Percentiles rank a stretch among this genome's conserved stretches.
Evolutionary conservation across 2,329 filamentous ascomycete genomes (phyloP).

Genomic region (Verticillium dahliae): DNA sequence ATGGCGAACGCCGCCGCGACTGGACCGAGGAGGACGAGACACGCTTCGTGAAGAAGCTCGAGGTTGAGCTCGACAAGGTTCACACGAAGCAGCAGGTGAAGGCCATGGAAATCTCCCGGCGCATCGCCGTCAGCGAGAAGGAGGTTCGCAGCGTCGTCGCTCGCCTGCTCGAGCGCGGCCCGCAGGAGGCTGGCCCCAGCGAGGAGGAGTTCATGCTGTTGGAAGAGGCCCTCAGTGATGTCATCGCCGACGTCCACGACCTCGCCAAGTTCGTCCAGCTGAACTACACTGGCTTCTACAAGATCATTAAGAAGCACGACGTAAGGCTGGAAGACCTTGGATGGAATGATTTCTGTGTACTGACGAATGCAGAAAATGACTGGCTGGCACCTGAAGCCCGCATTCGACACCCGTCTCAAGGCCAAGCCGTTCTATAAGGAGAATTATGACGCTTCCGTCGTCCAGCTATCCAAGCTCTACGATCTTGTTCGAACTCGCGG

Average conservation of each 20-base stretch:
- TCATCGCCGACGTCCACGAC: constrained; percentile 97
- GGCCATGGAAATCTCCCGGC: constrained; percentile 87
- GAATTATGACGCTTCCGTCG: constrained; percentile 93
- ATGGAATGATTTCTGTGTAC: neutral
- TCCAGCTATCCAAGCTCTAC: constrained; percentile 91
- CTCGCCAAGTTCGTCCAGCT: constrained; percentile 96
- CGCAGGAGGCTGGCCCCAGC: constrained; percentile 53
- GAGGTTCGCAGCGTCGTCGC: constrained; percentile 86
- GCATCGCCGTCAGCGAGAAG: constrained; percentile 80
- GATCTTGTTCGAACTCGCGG: constrained; percentile 90
- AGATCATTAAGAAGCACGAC: constrained; percentile 99
- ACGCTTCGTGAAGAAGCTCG: constrained; percentile 77
- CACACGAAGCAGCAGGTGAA: constrained; percentile 97
- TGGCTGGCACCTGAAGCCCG: constrained; percentile 83
- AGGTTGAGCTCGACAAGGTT: constrained; percentile 93
- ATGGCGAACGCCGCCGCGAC: constrained; percentile 42
- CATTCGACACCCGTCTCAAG: constrained; percentile 92
- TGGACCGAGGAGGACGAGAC: constrained; percentile 94
- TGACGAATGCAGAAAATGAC: constrained; percentile 74
- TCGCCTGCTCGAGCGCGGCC: constrained; percentile 59
- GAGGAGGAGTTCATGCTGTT: constrained; percentile 93
- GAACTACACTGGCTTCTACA: constrained; percentile 98
- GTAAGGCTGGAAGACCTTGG: constrained; percentile 38
- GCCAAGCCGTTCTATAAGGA: constrained; percentile 98
- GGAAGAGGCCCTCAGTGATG: constrained; percentile 92